Conservation (phyloP, 768 basidiomycete species). For the Mycena galopus region DNA sequence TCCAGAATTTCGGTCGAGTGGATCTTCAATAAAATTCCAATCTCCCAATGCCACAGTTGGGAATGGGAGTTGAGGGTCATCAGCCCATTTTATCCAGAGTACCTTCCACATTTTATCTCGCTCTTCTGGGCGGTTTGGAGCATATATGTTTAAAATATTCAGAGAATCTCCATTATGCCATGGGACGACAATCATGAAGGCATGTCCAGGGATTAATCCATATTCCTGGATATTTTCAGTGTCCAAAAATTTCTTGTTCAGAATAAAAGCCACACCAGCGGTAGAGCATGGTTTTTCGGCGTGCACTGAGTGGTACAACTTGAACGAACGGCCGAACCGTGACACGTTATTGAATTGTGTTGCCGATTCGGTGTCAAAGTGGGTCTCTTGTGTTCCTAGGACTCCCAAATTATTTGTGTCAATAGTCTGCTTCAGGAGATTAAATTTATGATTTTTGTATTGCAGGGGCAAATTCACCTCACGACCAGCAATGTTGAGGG, state of each 20-base stretch:
- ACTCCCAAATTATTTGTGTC: too few relatives aligned
- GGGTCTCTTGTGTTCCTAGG: too few relatives aligned
- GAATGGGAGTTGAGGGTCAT: not conserved
- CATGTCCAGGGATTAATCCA: not conserved
- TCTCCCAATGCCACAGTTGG: slow-evolving; percentile 36
- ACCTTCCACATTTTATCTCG: not conserved
- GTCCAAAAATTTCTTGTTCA: not conserved
- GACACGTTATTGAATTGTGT: not conserved
- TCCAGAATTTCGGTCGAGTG: slow-evolving; percentile 32
- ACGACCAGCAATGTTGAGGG: too few relatives aligned
- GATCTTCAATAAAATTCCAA: slow-evolving; percentile 44
- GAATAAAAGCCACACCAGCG: not conserved
- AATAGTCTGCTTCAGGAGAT: too few relatives aligned
- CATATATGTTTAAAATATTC: not conserved
- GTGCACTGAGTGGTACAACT: not conserved
- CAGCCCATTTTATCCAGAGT: not conserved
- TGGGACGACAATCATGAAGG: not conserved
- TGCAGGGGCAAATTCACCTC: too few relatives aligned
- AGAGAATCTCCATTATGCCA: not conserved
- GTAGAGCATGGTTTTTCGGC: not conserved
- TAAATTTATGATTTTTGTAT: too few relatives aligned
- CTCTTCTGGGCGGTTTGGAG: not conserved
- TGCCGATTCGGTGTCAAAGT: too few relatives aligned
- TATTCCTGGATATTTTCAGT: not conserved
- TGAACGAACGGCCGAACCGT: not conserved